These are phyloP conservation scores for Rheum nobile DNA, from an alignment of 148 eudicot species.

Conservation along the genomic window DNA sequence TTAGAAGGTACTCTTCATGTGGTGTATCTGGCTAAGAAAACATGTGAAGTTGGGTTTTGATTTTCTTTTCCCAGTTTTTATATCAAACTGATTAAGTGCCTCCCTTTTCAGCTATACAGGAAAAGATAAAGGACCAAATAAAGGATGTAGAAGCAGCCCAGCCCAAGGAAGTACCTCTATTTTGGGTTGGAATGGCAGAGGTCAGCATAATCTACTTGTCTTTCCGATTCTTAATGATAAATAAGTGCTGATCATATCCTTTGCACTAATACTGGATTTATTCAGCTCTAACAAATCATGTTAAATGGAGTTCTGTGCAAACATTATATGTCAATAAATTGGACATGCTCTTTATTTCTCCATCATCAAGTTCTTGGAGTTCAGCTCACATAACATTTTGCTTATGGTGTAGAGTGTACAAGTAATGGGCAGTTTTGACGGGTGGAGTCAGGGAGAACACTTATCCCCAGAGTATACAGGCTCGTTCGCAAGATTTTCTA, in stretches of 20 bases:
- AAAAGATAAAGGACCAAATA: constrained; percentile 57
- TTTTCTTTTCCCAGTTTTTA: too few species aligned
- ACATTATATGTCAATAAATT: neutral
- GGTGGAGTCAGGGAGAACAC: constrained; percentile 93
- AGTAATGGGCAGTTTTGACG: constrained; percentile 96
- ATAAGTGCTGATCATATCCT: neutral
- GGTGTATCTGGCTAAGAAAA: too few species aligned
- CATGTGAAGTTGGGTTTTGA: neutral
- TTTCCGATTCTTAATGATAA: neutral
- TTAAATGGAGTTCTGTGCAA: neutral
- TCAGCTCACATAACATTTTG: neutral
- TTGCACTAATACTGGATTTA: neutral
- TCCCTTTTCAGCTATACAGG: constrained; percentile 42
- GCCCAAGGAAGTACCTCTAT: constrained; percentile 55
- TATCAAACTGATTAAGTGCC: neutral
- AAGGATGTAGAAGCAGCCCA: constrained; percentile 72
- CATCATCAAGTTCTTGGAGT: neutral
- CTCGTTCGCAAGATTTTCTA: constrained; percentile 54
- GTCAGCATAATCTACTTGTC: constrained; percentile 22
- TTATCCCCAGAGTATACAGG: constrained; percentile 82
- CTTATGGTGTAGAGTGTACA: constrained; percentile 57
- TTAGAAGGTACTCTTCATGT: constrained; percentile 39
- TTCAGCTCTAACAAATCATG: neutral
- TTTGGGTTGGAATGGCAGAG: constrained; percentile 95
- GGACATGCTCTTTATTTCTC: neutral